Base-by-base conservation (phyloP, 2,329 filamentous ascomycete genomes). In the Ophiocordyceps camponoti-floridani region DNA sequence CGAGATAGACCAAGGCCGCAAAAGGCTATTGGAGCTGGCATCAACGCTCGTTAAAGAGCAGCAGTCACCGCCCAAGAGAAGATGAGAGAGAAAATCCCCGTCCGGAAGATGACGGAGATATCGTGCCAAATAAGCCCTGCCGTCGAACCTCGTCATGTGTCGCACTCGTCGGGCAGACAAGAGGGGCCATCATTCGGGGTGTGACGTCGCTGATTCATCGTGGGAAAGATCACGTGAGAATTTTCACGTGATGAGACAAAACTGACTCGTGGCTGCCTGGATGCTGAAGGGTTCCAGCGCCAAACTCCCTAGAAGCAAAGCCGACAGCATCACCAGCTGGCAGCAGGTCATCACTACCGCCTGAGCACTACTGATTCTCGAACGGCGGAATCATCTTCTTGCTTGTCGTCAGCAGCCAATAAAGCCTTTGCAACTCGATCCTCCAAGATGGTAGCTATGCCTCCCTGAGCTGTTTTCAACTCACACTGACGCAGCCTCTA, bases 381-480 rank as follows among this genome's bases (percentile, higher is more conserved):
- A 23, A 3, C 23, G 23, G 23, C 3, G 3, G 33, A n/a, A 16
- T 4, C 10, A n/a, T 18, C 9, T 18, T 18, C n/a, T 38, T 18
- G n/a, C 5, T 37, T 16, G n/a, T 38, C 35, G 5, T 38, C 7
- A 16, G 8, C 5, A 16, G 11, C 10, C 4, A 1, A n/a, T 16
- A 6, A 18, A 38, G 7, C 35, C n/a, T 16, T 10, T 10, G 13
- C 54, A 58, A 56, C 56, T 58, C 53, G 43, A 51, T 47, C 49
- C 47, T 55, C 47, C 55, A 62, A 52, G 42, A 47, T 47, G 46
- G 46, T 47, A 40, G 42, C 35, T 19, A 38, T 10, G 40, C 42
- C 46, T 16, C 18, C 16, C 14, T 38, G 7, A 16, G 9, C 18
- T 9, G n/a, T 16, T 16, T 38, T 38, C 10, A 4, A 19, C n/a